Evolutionary conservation across 2,329 filamentous ascomycete genomes (phyloP).

Genomic region (Monilinia fructigena): DNA sequence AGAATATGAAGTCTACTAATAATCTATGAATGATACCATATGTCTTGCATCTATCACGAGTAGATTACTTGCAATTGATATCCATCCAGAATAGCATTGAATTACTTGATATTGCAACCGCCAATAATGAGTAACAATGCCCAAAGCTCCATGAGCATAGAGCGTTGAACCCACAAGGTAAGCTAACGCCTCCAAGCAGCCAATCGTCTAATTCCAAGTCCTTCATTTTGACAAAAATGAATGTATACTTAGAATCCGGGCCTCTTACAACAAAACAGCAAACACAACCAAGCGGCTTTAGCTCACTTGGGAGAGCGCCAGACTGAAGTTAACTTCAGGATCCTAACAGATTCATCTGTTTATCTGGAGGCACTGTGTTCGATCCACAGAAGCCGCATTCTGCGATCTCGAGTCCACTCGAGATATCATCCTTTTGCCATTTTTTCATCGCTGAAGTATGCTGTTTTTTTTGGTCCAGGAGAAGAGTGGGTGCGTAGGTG

Average conservation of each 20-base stretch:
- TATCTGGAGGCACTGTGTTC: conserved; percentile 23
- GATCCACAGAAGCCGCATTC: conserved; percentile 24
- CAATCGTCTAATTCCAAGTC: background rate
- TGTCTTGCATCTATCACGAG: too few species aligned
- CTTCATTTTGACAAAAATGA: background rate
- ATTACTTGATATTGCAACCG: background rate
- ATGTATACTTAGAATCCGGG: accelerated
- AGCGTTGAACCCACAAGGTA: background rate
- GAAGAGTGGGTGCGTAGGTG: background rate
- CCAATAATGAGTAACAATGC: background rate
- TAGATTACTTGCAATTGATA: too few species aligned
- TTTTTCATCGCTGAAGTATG: background rate
- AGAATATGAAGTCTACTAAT: too few species aligned
- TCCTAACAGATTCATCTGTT: conserved; percentile 14
- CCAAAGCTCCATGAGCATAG: background rate
- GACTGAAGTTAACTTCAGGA: conserved; percentile 20
- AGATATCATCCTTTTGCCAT: background rate
- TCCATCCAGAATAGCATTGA: too few species aligned
- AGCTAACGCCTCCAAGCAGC: background rate
- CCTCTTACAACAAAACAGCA: background rate
- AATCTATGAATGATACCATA: too few species aligned
- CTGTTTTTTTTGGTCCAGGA: background rate
- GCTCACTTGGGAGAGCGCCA: conserved; percentile 25
- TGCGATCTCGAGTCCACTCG: conserved; percentile 18
- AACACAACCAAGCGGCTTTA: conserved; percentile 22